Base-by-base conservation (phyloP, 1,284 basidiomycete genomes). In the Cutaneotrichosporon sp. region DNA sequence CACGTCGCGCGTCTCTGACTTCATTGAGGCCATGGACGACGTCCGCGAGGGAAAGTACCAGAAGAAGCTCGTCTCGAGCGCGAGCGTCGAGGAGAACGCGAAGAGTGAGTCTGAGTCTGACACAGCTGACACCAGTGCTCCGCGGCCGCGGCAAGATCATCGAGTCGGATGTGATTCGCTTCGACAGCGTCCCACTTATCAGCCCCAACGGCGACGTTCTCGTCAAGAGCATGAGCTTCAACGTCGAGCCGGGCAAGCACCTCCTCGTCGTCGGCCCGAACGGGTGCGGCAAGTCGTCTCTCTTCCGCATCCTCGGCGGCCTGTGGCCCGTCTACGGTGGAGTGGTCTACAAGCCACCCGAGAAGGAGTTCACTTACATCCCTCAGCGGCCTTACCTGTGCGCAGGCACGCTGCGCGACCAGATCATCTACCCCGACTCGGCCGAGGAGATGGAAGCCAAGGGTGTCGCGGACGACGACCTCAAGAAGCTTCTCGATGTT, bases 301-400 rank as follows among this genome's bases (percentile, higher is more conserved):
- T 98, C 58, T 97, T 97, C 85, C 88, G 96, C 31, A 97, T 98
- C 65, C 84, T 99, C 3, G 96, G 95, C 49, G 96, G 95, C 21
- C 86, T 99, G 8, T 99, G 96, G 95, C 95, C 96, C 1, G 90
- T 97, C 5, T 97, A 97, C 74, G 96, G 91, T 21, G 96, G 96
- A 0, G 84, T 87, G 13, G 93, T 99, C n/a, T 88, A 89, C 73
- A 98, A 98, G 80, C 96, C 96, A 0, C 86, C 90, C 18, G 89
- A 92, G 7, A 86, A 86, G 9, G 87, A 95, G 65, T 98, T 99
- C 78, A 92, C 95, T 56, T 87, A 98, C 68, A 97, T 99, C 69
- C 96, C 96, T 18, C 96, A 99, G 76, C 85, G 96, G 51, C 96
- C 96, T 0, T 98, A 98, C 79, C 86, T 98, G 21, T 92, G 90